Evolutionary conservation across 257 asterid genomes (phyloP), one percentile per base, ranked within the genome.

Genomic region (Primulina tabacum): DNA sequence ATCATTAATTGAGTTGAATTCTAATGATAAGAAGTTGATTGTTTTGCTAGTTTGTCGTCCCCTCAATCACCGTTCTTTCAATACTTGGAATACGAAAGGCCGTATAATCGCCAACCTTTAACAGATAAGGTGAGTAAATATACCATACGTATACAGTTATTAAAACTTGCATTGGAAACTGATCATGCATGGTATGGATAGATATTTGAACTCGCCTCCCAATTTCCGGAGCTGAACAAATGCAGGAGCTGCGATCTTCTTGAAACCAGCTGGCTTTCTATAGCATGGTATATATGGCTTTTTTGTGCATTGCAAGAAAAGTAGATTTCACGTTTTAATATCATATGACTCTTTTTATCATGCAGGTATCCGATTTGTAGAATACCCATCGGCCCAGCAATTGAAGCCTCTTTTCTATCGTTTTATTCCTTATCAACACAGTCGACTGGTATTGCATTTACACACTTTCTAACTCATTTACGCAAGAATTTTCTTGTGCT

Each of bases 301-400:
- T 0, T 7, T 12, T 8, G 8, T 37, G n/a, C n/a, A n/a, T 37
- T 21, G 11, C 0, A 7, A 37, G 64, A 17, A 35, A 50, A 58
- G 34, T 38, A 57, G 34, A 32, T 69, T 55, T 50, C 2, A 20
- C 21, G 52, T 68, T 43, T 71, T 68, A 50, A 65, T 69, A 32
- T 26, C 61, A 9, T 57, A 40, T 30, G 29, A 30, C 43, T 53
- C 58, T 37, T 65, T 60, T n/a, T n/a, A 21, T 72, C 66, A 67
- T 71, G 77, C 86, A 92, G 98, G 98, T 86, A 86, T 82, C 89
- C 92, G 16, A 86, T 86, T 64, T 86, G 84, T 69, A 75, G 92
- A 72, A 86, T 86, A 37, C 92, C 89, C 5, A 47, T 80, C 1
- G 87, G 89, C 73, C 67, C 87, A 10, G 79, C 84, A 10, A 72